A percentile compares a stretch with the other conserved stretches of the same genome.
These are phyloP conservation scores for Phaeophleospora eucalypticola DNA, from an alignment of 2,329 filamentous ascomycete genomes.

Conservation along the genomic window DNA sequence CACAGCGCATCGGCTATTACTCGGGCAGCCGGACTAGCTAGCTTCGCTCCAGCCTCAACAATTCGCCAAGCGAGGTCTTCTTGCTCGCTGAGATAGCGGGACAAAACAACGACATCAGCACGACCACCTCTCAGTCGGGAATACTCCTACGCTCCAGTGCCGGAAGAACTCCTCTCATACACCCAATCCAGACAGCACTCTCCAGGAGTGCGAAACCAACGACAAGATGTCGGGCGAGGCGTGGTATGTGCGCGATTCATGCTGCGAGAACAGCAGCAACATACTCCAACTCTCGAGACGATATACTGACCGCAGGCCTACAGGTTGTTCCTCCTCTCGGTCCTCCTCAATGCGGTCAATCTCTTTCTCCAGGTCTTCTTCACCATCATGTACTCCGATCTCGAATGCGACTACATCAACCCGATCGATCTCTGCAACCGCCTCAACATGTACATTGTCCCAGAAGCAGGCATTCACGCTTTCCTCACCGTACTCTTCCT, in stretches of 20 bases:
- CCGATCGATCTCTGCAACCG: conserved; percentile 99
- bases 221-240: conserved; percentile 38
- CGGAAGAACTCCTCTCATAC: too few relatives aligned
- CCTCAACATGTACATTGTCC: conserved; percentile 98
- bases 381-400: conserved; percentile 99
- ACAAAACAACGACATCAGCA: background rate
- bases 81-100: too few relatives aligned
- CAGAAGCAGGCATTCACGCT: conserved; percentile 94
- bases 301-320: background rate
- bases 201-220: conserved; percentile 1
- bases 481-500: conserved; percentile 95
- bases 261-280: conserved; percentile 1
- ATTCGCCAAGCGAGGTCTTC: background rate
- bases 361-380: conserved; percentile 99
- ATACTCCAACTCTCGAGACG: background rate
- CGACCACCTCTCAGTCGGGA: background rate
- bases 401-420: conserved; percentile 99
- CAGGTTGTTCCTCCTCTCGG: conserved; percentile 91
- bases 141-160: background rate
- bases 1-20: too few relatives aligned
- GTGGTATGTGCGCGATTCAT: conserved; percentile 26
- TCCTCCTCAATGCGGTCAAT: conserved; percentile 99
- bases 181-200: background rate
- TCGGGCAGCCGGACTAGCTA: too few relatives aligned
- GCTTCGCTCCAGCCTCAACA: conserved; percentile 1